phyloP scores from a whole-genome alignment of 441 rosid genomes.

The Hura crepitans region DNA sequence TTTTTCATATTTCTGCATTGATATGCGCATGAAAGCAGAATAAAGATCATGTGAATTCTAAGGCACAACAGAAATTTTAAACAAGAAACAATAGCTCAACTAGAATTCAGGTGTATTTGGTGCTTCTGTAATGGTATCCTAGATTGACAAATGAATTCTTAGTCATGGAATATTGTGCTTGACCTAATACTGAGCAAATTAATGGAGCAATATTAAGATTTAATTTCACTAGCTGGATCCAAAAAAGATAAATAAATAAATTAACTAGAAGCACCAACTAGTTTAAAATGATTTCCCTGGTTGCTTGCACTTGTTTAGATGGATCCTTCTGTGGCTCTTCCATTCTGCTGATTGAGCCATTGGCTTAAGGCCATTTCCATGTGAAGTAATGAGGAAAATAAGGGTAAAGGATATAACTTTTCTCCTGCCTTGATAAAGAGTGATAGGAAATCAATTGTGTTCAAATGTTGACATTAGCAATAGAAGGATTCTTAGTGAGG shows the following conservation, averaged over 20 bases:
- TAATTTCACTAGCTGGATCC: background rate
- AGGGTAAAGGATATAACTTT: background rate
- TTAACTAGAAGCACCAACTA: background rate
- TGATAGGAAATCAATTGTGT: too few relatives aligned
- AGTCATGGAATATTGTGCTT: background rate
- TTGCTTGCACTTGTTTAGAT: background rate
- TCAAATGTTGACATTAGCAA: background rate
- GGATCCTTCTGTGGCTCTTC: background rate
- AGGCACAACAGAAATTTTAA: background rate
- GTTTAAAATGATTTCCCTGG: background rate
- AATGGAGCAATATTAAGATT: slow-evolving; percentile 2
- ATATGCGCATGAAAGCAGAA: background rate
- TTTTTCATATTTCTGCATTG: background rate
- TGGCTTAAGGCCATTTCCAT: background rate
- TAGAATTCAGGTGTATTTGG: background rate
- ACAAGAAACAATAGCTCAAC: background rate
- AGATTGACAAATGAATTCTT: background rate
- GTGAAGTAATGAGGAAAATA: background rate
- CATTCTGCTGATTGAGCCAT: background rate
- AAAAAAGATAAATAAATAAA: background rate
- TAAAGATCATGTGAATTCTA: background rate
- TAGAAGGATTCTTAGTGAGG: background rate
- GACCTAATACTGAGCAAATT: background rate
- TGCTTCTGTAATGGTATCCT: background rate
- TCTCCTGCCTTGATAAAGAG: background rate